These are phyloP conservation scores for Fusarium siculi DNA, from an alignment of 2,329 filamentous ascomycete genomes.

Conservation along the genomic window DNA sequence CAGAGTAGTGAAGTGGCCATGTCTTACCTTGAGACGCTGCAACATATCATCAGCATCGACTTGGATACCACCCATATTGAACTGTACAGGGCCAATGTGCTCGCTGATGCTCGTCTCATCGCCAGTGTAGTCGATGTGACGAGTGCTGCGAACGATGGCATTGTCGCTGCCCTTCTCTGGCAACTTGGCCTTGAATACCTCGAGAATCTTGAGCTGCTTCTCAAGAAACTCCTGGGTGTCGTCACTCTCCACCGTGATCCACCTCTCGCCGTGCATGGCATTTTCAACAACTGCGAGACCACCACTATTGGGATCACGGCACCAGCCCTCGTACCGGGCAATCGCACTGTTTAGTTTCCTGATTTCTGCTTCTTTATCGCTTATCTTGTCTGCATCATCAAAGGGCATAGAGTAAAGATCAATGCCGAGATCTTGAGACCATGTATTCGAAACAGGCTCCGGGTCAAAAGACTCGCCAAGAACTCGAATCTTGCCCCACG, in stretches of 20 bases:
- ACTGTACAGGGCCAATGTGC: conserved; percentile 93
- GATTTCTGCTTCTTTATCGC: conserved; percentile 38
- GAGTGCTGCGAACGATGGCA: conserved; percentile 34
- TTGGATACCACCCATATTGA: conserved; percentile 98
- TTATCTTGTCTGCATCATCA: conserved; percentile 36
- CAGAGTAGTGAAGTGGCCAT: neutral
- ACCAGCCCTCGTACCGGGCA: conserved; percentile 80
- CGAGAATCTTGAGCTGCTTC: conserved; percentile 79
- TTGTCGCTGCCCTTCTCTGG: conserved; percentile 56
- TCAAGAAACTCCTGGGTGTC: conserved; percentile 83
- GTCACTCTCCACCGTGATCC: conserved; percentile 53
- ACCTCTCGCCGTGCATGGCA: conserved; percentile 51
- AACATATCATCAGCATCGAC: conserved; percentile 95
- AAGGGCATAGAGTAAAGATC: conserved; percentile 47
- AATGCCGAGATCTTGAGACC: conserved; percentile 84
- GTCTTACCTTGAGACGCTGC: conserved; percentile 79
- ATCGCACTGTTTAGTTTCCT: conserved; percentile 68
- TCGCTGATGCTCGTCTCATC: conserved; percentile 69
- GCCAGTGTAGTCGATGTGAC: conserved; percentile 50
- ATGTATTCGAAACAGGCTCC: conserved; percentile 84
- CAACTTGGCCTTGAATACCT: conserved; percentile 67
- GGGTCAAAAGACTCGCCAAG: conserved; percentile 92
- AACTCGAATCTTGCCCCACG: conserved; percentile 96
- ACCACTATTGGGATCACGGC: conserved; percentile 77
- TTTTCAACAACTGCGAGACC: conserved; percentile 56